phyloP scores from a whole-genome alignment of 371 early-diverging fungal genomes.

The Mortierella sp. region DNA sequence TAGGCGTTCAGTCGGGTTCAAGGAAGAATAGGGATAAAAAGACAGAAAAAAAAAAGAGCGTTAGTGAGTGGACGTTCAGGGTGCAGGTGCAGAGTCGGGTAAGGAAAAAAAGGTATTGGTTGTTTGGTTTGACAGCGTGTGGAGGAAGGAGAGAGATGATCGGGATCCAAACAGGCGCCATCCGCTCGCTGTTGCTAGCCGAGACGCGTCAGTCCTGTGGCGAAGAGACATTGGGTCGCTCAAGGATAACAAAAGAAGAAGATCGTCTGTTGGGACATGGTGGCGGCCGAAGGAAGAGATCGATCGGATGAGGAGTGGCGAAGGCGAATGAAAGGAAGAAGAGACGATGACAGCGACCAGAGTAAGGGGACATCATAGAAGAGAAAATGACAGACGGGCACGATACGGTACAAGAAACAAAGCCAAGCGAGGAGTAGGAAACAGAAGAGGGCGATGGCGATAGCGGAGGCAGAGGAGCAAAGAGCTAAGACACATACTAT shows the following conservation, averaged over 20 bases:
- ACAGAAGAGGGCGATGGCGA: background rate
- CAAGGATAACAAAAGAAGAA: background rate
- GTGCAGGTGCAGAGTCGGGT: background rate
- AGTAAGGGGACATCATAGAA: background rate
- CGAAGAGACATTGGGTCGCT: background rate
- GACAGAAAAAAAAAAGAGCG: background rate
- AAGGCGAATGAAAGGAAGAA: background rate
- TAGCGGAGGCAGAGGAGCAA: background rate
- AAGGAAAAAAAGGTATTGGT: background rate
- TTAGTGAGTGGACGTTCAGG: conserved; percentile 6
- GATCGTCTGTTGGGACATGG: background rate
- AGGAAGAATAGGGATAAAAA: conserved; percentile 8
- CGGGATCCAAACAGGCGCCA: background rate
- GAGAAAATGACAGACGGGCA: background rate
- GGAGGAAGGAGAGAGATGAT: background rate
- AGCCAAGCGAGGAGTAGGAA: background rate
- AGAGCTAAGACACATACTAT: background rate
- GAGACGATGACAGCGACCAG: background rate
- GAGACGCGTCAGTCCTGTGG: background rate
- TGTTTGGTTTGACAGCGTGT: background rate
- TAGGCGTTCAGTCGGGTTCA: background rate
- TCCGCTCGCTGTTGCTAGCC: background rate
- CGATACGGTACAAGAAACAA: background rate
- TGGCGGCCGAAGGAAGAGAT: background rate
- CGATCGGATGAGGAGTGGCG: background rate